Base-by-base conservation (phyloP, 768 basidiomycete species). In the Lentinula aciculospora region DNA sequence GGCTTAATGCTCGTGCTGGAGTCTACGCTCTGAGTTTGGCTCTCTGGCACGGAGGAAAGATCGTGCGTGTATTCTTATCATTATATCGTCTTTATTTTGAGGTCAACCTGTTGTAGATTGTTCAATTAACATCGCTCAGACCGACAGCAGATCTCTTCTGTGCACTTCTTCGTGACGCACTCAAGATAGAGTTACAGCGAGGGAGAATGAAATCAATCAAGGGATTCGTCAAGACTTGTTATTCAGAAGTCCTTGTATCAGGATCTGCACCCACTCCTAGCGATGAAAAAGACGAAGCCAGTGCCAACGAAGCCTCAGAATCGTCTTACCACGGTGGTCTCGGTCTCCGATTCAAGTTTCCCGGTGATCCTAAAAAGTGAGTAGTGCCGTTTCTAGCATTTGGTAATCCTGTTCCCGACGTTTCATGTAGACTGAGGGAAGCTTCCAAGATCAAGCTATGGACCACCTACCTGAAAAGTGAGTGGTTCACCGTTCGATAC, bases 141-240 rank as follows among this genome's bases (percentile, higher is more conserved):
- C 94, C 94, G 15, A 94, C 93, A 0, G 96, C 95, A 17, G 94
- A 97, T 64, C 80, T 88, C 31, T 99, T 98, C 77, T 97, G 95
- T 67, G 81, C 87, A 1, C 76, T 93, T 4, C 81, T 99, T 1
- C 86, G 94, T 7, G 89, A 95, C 63, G 87, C 91, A 3, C 81
- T 99, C 62, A 97, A 94, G 73, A 76, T 85, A 4, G 91, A 97
- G 64, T 79, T 98, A 12, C 89, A 94, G 66, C 83, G 88, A 15
- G 90, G 95, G 2, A 85, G 88, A 67, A 99, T 99, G 94, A 97
- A 97, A 71, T 74, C 76, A 12, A 89, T 98, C 58, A 97, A 95
- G 71, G 78, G 80, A 12, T 98, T 98, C 68, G 83, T 91, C 29
- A 89, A 91, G 72, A 92, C 93, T 1, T 91, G 94, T 68, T 98